Evolutionary conservation across 2,329 filamentous ascomycete genomes (phyloP).

Genomic region (Colletotrichum sp.): DNA sequence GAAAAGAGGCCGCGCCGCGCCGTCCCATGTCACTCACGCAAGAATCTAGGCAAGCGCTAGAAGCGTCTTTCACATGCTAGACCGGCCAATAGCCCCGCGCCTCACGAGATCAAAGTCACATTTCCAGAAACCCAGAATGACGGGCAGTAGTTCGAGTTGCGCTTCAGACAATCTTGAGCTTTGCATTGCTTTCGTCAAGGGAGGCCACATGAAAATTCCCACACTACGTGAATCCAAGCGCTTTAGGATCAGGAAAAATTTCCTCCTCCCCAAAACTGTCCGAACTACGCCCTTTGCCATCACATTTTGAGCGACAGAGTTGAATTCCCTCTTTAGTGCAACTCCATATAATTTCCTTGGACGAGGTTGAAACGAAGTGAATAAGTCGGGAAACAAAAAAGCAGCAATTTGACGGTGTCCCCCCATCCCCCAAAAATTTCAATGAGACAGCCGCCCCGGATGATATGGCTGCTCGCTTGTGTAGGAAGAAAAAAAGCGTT

Average conservation of each 20-base stretch:
- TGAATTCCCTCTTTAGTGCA: neutral
- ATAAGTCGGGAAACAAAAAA: neutral
- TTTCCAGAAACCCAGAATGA: neutral
- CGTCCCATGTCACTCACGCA: neutral
- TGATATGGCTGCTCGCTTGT: neutral
- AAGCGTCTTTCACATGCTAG: neutral
- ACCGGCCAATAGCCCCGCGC: neutral
- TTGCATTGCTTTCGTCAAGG: neutral
- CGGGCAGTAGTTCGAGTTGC: neutral
- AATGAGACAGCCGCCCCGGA: neutral
- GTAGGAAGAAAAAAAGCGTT: neutral
- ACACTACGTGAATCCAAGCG: neutral
- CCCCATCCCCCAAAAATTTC: neutral
- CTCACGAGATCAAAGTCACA: neutral
- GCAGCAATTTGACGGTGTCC: neutral
- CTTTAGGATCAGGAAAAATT: neutral
- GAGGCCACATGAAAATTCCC: neutral
- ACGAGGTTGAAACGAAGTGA: neutral
- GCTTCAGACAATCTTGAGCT: neutral
- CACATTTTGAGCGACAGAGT: neutral
- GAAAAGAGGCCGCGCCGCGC: neutral
- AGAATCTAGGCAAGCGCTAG: neutral
- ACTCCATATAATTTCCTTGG: neutral
- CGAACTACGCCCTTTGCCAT: neutral
- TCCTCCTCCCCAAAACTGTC: neutral